phyloP scores from a whole-genome alignment of 2,329 filamentous ascomycete genomes.

The Trematosphaeria pertusa region DNA sequence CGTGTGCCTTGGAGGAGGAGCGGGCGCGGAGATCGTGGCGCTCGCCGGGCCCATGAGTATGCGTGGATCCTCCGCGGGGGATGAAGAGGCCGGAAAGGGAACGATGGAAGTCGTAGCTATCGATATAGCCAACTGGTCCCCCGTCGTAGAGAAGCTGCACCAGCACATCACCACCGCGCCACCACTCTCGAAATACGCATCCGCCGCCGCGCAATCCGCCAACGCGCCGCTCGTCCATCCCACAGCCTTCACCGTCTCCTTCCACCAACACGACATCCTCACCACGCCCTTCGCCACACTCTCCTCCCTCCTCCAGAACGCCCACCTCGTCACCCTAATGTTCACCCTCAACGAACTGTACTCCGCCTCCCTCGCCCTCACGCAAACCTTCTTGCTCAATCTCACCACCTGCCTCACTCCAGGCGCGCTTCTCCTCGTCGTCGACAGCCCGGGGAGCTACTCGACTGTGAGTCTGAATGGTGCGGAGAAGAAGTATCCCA shows the following conservation, averaged over 20 bases:
- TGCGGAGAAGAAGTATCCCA: slow-evolving; percentile 75
- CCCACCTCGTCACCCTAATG: slow-evolving; percentile 75
- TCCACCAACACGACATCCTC: slow-evolving; percentile 61
- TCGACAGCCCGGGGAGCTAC: slow-evolving; percentile 94
- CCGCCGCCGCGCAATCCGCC: slow-evolving; percentile 51
- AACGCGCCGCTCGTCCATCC: slow-evolving; percentile 47
- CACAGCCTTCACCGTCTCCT: slow-evolving; percentile 46
- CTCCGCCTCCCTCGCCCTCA: slow-evolving; percentile 73
- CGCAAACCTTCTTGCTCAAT: slow-evolving; percentile 76
- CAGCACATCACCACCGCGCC: slow-evolving; percentile 61
- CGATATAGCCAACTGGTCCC: slow-evolving; percentile 81
- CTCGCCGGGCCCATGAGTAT: slow-evolving; percentile 61
- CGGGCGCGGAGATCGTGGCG: slow-evolving; percentile 71
- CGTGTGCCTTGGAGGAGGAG: slow-evolving; percentile 69
- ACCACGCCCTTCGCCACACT: slow-evolving; percentile 48
- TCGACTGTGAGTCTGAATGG: slow-evolving; percentile 74
- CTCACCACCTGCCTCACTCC: slow-evolving; percentile 66
- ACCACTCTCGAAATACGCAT: slow-evolving; percentile 56
- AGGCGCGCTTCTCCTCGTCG: slow-evolving; percentile 77
- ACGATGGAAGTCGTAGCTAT: slow-evolving; percentile 66
- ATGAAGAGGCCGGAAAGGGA: slow-evolving; percentile 4
- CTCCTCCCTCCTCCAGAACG: slow-evolving; percentile 30
- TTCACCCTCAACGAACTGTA: slow-evolving; percentile 98
- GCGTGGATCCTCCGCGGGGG: slow-evolving; percentile 19
- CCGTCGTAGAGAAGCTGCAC: slow-evolving; percentile 66